Percentiles rank a stretch among this genome's conserved stretches.
These are phyloP conservation scores for Artemisia tridentata DNA, from an alignment of 129 eudicot genomes.

Conservation along the genomic window DNA sequence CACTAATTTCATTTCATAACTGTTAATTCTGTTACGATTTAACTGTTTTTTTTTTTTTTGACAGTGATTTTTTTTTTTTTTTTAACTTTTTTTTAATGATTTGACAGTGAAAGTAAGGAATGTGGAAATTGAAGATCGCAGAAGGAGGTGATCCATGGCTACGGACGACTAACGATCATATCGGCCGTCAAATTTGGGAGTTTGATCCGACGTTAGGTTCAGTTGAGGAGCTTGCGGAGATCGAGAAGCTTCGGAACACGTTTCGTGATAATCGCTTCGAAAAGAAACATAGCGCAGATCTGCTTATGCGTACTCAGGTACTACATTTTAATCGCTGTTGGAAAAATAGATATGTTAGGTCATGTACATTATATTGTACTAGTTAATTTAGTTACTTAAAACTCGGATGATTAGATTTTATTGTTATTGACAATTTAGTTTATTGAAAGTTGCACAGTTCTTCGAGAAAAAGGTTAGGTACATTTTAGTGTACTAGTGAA, in stretches of 20 bases:
- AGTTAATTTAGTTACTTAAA: no score
- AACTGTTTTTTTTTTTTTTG: background rate
- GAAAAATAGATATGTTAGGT: no score
- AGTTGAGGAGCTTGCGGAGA: conserved; percentile 58
- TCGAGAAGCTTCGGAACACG: conserved; percentile 55
- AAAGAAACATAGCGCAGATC: conserved; percentile 82
- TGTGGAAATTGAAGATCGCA: conserved; percentile 82
- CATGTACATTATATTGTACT: no score
- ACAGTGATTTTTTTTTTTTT: conserved; percentile 6
- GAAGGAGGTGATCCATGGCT: conserved; percentile 82
- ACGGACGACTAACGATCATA: conserved; percentile 60
- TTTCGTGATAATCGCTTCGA: conserved; percentile 57
- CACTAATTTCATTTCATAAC: no score
- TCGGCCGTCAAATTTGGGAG: conserved; percentile 87
- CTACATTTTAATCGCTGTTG: background rate
- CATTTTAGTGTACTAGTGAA: no score
- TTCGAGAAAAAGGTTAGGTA: no score
- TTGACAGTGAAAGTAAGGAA: conserved; percentile 31
- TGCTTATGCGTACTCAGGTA: conserved; percentile 89
- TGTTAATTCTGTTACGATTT: conserved; percentile 2
- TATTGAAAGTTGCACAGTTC: no score
- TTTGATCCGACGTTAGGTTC: conserved; percentile 70
- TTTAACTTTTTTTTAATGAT: conserved; percentile 3
- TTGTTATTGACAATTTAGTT: no score
- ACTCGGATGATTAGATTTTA: no score